Conservation (phyloP, 495 filamentous ascomycete genomes). For the Hypoxylon lenormandii region DNA sequence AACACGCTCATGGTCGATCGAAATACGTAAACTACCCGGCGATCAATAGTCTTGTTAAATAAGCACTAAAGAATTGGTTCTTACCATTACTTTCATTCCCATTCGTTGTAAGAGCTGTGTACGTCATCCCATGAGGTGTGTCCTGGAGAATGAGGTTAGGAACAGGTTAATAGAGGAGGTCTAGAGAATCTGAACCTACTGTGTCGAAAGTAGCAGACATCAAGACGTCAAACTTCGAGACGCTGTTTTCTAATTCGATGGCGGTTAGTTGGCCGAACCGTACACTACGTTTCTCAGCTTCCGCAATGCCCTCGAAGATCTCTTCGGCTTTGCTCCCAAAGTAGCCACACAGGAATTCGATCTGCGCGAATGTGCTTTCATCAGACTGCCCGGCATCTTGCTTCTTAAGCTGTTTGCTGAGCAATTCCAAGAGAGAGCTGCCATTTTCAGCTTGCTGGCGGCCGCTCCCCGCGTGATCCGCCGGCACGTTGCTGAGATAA, state of each 20-base stretch:
- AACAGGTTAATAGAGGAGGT: background rate
- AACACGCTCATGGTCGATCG: conserved; percentile 54
- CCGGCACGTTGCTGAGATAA: conserved; percentile 55
- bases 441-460: conserved; percentile 53
- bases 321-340: conserved; percentile 54
- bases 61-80: background rate
- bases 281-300: conserved; percentile 66
- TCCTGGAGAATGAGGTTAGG: conserved; percentile 49
- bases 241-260: conserved; percentile 52
- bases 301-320: conserved; percentile 66
- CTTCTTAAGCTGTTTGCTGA: conserved; percentile 61
- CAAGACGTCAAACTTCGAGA: conserved; percentile 56
- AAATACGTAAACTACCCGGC: conserved; percentile 59
- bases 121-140: conserved; percentile 42
- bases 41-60: background rate
- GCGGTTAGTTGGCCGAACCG: conserved; percentile 61
- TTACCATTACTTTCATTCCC: conserved; percentile 38
- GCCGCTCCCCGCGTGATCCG: conserved; percentile 48
- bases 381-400: conserved; percentile 55
- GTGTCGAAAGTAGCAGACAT: conserved; percentile 46
- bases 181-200: conserved; percentile 44
- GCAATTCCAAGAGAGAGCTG: conserved; percentile 57
- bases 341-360: conserved; percentile 62
- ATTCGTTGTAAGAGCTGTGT: conserved; percentile 52
- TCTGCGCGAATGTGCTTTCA: conserved; percentile 54